A percentile compares a stretch with the other conserved stretches of the same genome.
phyloP scores from a whole-genome alignment of 1,284 basidiomycete species.

The Chalciporus sp. region DNA sequence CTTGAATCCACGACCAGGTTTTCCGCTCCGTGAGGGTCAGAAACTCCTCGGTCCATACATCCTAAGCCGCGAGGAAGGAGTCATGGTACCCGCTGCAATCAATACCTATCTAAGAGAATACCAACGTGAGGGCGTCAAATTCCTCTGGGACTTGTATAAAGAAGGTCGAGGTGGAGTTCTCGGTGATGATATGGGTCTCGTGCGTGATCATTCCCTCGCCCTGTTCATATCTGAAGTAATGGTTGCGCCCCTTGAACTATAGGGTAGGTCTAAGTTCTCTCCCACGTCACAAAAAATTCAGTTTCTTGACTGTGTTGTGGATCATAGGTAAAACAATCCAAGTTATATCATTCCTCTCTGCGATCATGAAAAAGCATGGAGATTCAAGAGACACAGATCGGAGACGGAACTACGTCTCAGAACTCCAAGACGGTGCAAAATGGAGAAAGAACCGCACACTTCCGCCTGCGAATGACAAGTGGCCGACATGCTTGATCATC shows the following conservation, averaged over 20 bases:
- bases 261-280: conserved; percentile 23
- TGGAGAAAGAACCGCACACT: conserved; percentile 56
- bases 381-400: conserved; percentile 61
- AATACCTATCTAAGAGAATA: conserved; percentile 84
- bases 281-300: not conserved
- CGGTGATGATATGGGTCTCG: conserved; percentile 90
- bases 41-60: conserved; percentile 43
- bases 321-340: conserved; percentile 80
- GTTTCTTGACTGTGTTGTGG: not conserved
- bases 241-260: not conserved
- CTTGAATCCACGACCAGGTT: conserved; percentile 51
- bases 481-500: conserved; percentile 84
- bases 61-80: conserved; percentile 47
- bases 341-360: conserved; percentile 82
- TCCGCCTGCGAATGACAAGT: conserved; percentile 65
- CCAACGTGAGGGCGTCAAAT: conserved; percentile 79
- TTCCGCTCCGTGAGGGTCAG: conserved; percentile 50
- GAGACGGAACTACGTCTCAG: conserved; percentile 60
- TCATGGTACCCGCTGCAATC: conserved; percentile 70
- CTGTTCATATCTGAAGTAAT: conserved; percentile 2
- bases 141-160: conserved; percentile 71
- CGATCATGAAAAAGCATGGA: conserved; percentile 82
- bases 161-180: conserved; percentile 71
- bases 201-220: conserved; percentile 37
- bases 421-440: conserved; percentile 59